Evolutionary conservation across 2,329 filamentous ascomycete genomes (phyloP).

Genomic region (Claviceps paspali): DNA sequence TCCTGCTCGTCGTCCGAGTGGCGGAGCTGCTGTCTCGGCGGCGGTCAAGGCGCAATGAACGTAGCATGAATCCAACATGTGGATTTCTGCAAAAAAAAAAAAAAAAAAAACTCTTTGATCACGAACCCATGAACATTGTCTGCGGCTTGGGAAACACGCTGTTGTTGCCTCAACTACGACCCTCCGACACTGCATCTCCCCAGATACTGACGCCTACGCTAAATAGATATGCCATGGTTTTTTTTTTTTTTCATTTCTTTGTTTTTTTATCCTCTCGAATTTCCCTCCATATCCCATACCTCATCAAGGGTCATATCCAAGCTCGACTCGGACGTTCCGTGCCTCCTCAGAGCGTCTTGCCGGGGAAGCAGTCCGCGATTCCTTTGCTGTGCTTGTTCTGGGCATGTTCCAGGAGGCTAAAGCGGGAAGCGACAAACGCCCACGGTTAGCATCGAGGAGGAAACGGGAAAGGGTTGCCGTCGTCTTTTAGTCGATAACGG

Average conservation of each 20-base stretch:
- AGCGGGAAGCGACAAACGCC: no score
- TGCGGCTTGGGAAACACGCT: background rate
- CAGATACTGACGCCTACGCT: slow-evolving; percentile 4
- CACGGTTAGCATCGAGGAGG: no score
- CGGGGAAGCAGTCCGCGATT: slow-evolving; percentile 56
- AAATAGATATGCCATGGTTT: slow-evolving; percentile 1
- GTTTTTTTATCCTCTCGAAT: no score
- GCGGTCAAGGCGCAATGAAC: slow-evolving; percentile 19
- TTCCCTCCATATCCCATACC: background rate
- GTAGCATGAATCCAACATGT: no score
- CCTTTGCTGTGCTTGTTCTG: slow-evolving; percentile 63
- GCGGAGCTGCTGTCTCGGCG: slow-evolving; percentile 9
- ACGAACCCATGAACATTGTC: background rate
- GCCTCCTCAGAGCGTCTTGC: slow-evolving; percentile 12
- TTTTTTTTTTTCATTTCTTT: no score
- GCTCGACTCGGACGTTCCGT: background rate
- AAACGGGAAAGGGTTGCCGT: no score
- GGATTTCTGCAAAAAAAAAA: no score
- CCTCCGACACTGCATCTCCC: background rate
- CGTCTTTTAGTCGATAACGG: no score
- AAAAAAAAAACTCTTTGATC: no score
- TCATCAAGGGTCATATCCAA: background rate
- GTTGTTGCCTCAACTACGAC: background rate
- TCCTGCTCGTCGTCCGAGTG: slow-evolving; percentile 11
- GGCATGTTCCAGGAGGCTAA: slow-evolving; percentile 54